phyloP scores from a whole-genome alignment of 139 green algal genomes.

The Asterochloris erici region DNA sequence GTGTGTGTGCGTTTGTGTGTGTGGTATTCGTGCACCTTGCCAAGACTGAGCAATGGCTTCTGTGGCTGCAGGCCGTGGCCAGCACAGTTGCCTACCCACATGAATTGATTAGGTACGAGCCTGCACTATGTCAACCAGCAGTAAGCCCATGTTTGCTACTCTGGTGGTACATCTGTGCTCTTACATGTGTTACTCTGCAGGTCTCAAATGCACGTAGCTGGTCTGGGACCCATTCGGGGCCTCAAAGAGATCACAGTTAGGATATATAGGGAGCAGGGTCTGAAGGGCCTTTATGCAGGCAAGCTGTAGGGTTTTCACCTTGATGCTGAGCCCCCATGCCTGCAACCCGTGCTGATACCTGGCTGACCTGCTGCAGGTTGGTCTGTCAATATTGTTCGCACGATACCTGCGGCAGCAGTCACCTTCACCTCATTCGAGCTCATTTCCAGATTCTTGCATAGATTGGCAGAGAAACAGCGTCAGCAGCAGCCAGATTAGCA shows the following conservation, averaged over 20 bases:
- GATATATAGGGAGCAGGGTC: constrained; percentile 46
- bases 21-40: too few relatives aligned
- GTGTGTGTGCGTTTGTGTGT: too few relatives aligned
- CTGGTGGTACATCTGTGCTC: too few relatives aligned
- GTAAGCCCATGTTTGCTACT: too few relatives aligned
- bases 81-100: constrained; percentile 96
- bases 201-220: constrained; percentile 87
- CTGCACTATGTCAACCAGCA: too few relatives aligned
- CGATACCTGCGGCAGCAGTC: constrained; percentile 92
- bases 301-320: too few relatives aligned
- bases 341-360: too few relatives aligned
- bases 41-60: too few relatives aligned
- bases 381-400: constrained; percentile 90
- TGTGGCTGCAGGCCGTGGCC: constrained; percentile 35
- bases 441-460: constrained; percentile 44
- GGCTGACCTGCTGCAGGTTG: constrained; percentile 28
- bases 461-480: too few relatives aligned
- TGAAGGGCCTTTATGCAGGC: constrained; percentile 73
- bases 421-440: constrained; percentile 98
- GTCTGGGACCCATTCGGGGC: constrained; percentile 67
- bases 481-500: too few relatives aligned
- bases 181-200: constrained; percentile 9
- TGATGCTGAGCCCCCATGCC: too few relatives aligned
- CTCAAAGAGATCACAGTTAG: constrained; percentile 37
- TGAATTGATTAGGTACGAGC: constrained; percentile 74